Conservation (phyloP, 371 early-diverging fungal genomes). For the Mucor racemosus region DNA sequence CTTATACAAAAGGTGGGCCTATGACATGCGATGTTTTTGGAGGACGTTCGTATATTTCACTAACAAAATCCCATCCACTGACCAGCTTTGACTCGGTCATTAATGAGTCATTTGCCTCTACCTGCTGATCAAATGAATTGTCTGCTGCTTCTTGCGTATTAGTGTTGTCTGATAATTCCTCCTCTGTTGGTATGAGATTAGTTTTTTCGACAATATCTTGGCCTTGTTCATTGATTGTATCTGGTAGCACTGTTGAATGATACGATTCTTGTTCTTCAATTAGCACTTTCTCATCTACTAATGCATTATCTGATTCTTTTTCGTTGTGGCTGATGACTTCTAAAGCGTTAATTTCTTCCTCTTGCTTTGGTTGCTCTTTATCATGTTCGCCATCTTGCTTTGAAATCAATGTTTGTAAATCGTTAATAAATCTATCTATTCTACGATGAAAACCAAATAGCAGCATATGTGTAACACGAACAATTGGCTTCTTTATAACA, state of each 20-base stretch:
- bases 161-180: background rate
- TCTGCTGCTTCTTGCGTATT: background rate
- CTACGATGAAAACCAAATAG: conserved; percentile 48
- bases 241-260: background rate
- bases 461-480: conserved; percentile 40
- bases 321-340: background rate
- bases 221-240: too few species aligned
- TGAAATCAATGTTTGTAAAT: conserved; percentile 23
- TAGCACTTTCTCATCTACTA: background rate
- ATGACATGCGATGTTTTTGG: background rate
- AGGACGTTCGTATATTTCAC: conserved; percentile 43
- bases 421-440: conserved; percentile 50
- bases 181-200: background rate
- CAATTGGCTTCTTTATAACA: conserved; percentile 46
- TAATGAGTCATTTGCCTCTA: conserved; percentile 16
- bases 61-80: conserved; percentile 42
- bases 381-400: background rate
- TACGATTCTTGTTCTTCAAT: background rate
- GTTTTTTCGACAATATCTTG: too few species aligned
- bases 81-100: conserved; percentile 18
- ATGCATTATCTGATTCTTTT: background rate
- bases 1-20: too few species aligned
- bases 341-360: background rate
- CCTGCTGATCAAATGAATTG: conserved; percentile 16
- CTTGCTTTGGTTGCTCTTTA: background rate